A percentile compares a stretch with the other conserved stretches of the same genome.
Conservation (phyloP, 768 basidiomycete genomes). For the Chiua virens region DNA sequence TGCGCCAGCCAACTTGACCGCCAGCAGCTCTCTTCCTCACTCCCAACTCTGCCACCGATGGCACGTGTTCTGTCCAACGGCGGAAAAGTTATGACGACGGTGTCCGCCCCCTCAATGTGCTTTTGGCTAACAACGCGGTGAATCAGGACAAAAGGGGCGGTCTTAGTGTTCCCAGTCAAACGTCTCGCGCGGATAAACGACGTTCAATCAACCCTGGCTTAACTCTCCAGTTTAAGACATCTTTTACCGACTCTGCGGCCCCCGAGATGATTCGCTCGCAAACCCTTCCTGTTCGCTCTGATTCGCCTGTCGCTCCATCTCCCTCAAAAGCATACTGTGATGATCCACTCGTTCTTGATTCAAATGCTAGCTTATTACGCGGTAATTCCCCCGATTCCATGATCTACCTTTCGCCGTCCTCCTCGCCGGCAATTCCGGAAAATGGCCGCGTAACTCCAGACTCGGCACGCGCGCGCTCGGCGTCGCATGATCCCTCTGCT, state of each 20-base stretch:
- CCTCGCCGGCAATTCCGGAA: conserved; percentile 36
- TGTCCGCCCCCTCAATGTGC: conserved; percentile 39
- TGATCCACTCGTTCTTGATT: conserved; percentile 12
- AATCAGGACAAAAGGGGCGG: conserved; percentile 15
- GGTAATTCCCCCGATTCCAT: conserved; percentile 30
- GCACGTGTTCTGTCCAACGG: conserved; percentile 16
- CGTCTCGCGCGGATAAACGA: conserved; percentile 44
- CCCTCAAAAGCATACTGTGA: conserved; percentile 19
- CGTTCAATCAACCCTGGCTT: conserved; percentile 57
- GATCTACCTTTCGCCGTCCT: conserved; percentile 37
- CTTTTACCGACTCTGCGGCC: conserved; percentile 13
- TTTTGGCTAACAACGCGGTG: conserved; percentile 22
- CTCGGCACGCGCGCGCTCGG: conserved; percentile 39
- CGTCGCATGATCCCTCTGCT: conserved; percentile 29
- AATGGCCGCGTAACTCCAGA: conserved; percentile 39
- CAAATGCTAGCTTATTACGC: conserved; percentile 27
- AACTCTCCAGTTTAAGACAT: conserved; percentile 31
- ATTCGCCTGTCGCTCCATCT: conserved; percentile 22
- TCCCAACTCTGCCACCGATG: conserved; percentile 10
- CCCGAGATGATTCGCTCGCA: conserved; percentile 33
- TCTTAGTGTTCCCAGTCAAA: conserved; percentile 29
- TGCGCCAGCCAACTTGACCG: conserved; percentile 12
- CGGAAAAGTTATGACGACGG: conserved; percentile 48
- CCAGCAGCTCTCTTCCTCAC: conserved; percentile 17
- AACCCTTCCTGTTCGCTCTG: conserved; percentile 25